Evolutionary conservation across 129 eudicot species (phyloP), one percentile per base, ranked within the genome.

Genomic region (Centrapalus pauciflorus): DNA sequence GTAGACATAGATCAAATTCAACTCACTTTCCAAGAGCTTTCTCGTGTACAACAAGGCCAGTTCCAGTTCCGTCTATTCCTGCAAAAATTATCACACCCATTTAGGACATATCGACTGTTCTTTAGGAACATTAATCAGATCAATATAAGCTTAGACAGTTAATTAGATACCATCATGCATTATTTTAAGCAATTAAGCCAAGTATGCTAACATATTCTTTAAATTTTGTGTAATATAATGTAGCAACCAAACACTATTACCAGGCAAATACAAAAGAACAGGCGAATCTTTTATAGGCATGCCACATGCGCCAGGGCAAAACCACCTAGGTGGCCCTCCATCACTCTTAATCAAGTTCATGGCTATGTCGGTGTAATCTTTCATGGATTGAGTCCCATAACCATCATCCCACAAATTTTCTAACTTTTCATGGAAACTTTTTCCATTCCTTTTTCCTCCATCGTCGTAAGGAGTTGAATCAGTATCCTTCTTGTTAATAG

Each of bases 251-350:
- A 69, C 64, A 56, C 12, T 11, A 69, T 56, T 85, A 91, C 98
- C 98, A 12, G 98, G 98, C 86, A 91, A 80, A 79, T 83, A 91
- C 33, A 91, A 52, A 71, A 91, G 95, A 70, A 81, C 23, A 0
- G 98, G 98, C 1, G 95, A 84, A 70, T 82, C 72, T 29, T 73
- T 38, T 19, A 87, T 28, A 54, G 95, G 98, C 17, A 71, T 46
- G 28, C 90, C 89, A 56, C 86, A 83, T 3, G 86, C 75, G 5
- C 83, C 38, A 0, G 98, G 96, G 67, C 85, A 83, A 74, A 91
- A 85, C 98, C 98, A 91, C 72, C 96, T 73, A 2, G 89, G 84
- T 4, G 98, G 96, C 52, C 98, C 98, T 12, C 95, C 96, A 61
- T 87, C 96, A 8, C 85, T 82, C 79, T 80, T 91, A 14, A 79